Base-by-base conservation (phyloP, 129 eudicot genomes). In the Sambucus nigra region DNA sequence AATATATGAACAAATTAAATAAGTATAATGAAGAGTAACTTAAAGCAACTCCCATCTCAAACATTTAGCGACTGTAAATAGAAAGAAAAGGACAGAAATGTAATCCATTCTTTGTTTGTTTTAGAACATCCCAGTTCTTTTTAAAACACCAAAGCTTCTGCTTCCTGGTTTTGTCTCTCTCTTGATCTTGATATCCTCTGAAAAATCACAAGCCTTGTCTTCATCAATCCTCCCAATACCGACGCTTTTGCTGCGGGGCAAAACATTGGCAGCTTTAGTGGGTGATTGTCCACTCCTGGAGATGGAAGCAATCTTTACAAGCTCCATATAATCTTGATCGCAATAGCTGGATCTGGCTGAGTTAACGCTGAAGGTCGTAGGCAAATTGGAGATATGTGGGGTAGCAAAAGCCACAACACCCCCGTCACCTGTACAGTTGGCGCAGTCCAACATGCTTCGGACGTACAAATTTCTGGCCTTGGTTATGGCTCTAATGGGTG, bases 391-490 rank as follows among this genome's bases (percentile, higher is more conserved):
- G 52, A 42, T 47, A 8, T 25, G 9, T 5, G 39, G 21, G 24
- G 51, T 11, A 17, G 63, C 38, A 42, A 51, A 40, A 24, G 57
- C 72, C 72, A 17, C 51, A 5, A 3, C 52, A 5, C 51, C 63
- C 39, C 49, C 63, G 63, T 24, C 3, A 24, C n/a, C 45, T 2
- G 42, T 31, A 14, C 22, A 51, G 8, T 13, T 51, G 25, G 52
- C 51, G 9, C 48, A 25, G 24, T 17, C n/a, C 18, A 0, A 25
- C 52, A 58, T 58, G 63, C 51, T 46, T 8, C 12, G 40, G 24
- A 42, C 4, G 21, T 58, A 58, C 1, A 42, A 41, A 24, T 58
- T 51, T 9, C 63, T 58, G 5, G 12, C 38, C 42, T 10, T 58
- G 40, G 21, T 6, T 9, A 58, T 31, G 52, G 24, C 51, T 58